Evolutionary conservation across 352 stramenopile genomes (phyloP).

Genomic region (Globisporangium echinulatum): DNA sequence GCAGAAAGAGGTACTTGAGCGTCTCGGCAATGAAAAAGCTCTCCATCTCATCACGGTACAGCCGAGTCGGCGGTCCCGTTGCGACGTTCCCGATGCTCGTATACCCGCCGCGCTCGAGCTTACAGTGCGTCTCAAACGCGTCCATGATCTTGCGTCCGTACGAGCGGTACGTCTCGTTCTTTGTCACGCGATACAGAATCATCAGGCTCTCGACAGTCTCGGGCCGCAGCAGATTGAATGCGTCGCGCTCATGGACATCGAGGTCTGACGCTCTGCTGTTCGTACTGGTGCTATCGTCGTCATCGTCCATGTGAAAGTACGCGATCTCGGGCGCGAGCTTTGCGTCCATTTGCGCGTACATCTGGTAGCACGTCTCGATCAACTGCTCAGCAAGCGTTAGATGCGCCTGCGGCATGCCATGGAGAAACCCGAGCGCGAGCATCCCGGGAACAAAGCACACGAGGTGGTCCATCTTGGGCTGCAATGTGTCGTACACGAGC

Average conservation of each 20-base stretch:
- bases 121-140: slow-evolving; percentile 77
- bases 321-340: slow-evolving; percentile 87
- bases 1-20: slow-evolving; percentile 92
- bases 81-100: slow-evolving; percentile 55
- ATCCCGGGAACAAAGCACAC: slow-evolving; percentile 89
- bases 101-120: slow-evolving; percentile 56
- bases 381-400: slow-evolving; percentile 73
- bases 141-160: slow-evolving; percentile 85
- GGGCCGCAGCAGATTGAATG: slow-evolving; percentile 83
- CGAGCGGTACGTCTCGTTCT: slow-evolving; percentile 80
- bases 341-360: slow-evolving; percentile 75
- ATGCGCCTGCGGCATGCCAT: slow-evolving; percentile 59
- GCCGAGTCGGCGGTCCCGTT: slow-evolving; percentile 26
- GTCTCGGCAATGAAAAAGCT: slow-evolving; percentile 92
- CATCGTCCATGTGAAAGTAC: slow-evolving; percentile 64
- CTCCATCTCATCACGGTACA: slow-evolving; percentile 79
- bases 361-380: slow-evolving; percentile 81
- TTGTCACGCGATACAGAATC: slow-evolving; percentile 87
- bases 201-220: slow-evolving; percentile 92
- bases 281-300: slow-evolving; percentile 1
- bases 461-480: slow-evolving; percentile 85
- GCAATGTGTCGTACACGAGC: slow-evolving; percentile 40
- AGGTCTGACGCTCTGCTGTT: slow-evolving; percentile 29
- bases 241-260: slow-evolving; percentile 46
- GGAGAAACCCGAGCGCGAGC: slow-evolving; percentile 71